These are phyloP conservation scores for Zasmidium cellare DNA, from an alignment of 2,329 filamentous ascomycete species.

Conservation along the genomic window DNA sequence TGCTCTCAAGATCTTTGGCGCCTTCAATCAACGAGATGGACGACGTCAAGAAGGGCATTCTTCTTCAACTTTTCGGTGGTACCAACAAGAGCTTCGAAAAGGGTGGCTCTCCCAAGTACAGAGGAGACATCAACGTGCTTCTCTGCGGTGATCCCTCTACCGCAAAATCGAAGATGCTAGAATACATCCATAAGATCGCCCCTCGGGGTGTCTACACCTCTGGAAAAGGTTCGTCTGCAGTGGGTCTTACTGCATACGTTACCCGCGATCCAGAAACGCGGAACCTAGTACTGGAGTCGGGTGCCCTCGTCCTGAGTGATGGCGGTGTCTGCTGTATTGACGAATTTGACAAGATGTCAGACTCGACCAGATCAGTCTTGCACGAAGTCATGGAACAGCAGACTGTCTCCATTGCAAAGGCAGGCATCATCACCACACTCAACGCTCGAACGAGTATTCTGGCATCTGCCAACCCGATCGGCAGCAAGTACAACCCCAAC, in stretches of 20 bases:
- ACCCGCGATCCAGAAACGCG: constrained; percentile 73
- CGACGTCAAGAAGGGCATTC: constrained; percentile 96
- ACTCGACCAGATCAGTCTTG: constrained; percentile 70
- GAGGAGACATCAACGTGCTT: constrained; percentile 95
- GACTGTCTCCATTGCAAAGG: constrained; percentile 75
- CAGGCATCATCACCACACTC: constrained; percentile 79
- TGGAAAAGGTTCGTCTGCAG: constrained; percentile 73
- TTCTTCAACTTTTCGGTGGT: constrained; percentile 93
- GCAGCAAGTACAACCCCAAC: constrained; percentile 95
- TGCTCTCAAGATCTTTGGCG: constrained; percentile 85
- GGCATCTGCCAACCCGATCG: constrained; percentile 95
- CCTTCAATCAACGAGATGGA: constrained; percentile 98
- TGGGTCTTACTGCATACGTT: constrained; percentile 75
- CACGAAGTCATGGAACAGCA: constrained; percentile 84
- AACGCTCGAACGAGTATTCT: constrained; percentile 95
- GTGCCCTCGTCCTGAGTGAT: constrained; percentile 71
- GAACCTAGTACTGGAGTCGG: constrained; percentile 72
- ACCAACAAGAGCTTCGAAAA: constrained; percentile 98
- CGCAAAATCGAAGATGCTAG: constrained; percentile 88
- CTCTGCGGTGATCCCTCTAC: constrained; percentile 97
- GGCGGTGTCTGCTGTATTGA: constrained; percentile 78
- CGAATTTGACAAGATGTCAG: constrained; percentile 79
- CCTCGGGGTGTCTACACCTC: constrained; percentile 80
- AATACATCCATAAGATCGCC: constrained; percentile 97
- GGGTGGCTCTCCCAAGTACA: constrained; percentile 90